A percentile compares a stretch with the other conserved stretches of the same genome.
Conservation (phyloP, 768 basidiomycete species). For the Russula vinacea region DNA sequence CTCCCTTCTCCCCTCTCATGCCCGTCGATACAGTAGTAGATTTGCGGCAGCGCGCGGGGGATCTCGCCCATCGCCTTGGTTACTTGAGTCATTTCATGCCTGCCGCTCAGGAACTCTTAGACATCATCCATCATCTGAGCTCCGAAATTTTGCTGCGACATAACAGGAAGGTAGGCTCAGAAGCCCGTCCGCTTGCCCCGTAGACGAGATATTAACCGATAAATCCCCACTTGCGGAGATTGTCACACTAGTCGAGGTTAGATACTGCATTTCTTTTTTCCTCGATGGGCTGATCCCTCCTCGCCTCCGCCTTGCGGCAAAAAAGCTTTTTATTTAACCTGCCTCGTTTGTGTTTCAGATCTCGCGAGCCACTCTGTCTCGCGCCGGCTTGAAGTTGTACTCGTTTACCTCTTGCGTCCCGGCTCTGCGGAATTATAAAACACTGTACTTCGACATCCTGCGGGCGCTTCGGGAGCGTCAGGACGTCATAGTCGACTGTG, state of each 20-base stretch:
- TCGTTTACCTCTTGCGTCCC: conserved; percentile 27
- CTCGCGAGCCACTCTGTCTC: conserved; percentile 27
- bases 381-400: conserved; percentile 27
- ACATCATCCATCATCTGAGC: conserved; percentile 22
- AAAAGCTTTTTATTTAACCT: neutral
- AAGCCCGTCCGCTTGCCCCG: neutral
- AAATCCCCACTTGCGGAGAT: conserved; percentile 20
- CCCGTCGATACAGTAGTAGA: conserved; percentile 26
- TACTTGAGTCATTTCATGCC: conserved; percentile 25
- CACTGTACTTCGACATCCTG: conserved; percentile 29
- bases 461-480: conserved; percentile 25
- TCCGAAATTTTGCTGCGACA: conserved; percentile 27
- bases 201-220: conserved; percentile 12
- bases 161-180: conserved; percentile 27
- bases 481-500: conserved; percentile 19
- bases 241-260: conserved; percentile 31
- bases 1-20: conserved; percentile 8
- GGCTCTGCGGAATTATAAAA: conserved; percentile 24
- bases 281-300: conserved; percentile 3
- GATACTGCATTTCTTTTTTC: conserved; percentile 1
- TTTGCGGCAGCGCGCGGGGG: conserved; percentile 26
- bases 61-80: conserved; percentile 26
- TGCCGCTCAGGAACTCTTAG: conserved; percentile 29
- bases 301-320: conserved; percentile 12
- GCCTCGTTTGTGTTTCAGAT: conserved; percentile 28